Evolutionary conservation across 2,329 filamentous ascomycete species (phyloP), one percentile per base, ranked within the genome.

Genomic region (Stachybotrys chartarum): DNA sequence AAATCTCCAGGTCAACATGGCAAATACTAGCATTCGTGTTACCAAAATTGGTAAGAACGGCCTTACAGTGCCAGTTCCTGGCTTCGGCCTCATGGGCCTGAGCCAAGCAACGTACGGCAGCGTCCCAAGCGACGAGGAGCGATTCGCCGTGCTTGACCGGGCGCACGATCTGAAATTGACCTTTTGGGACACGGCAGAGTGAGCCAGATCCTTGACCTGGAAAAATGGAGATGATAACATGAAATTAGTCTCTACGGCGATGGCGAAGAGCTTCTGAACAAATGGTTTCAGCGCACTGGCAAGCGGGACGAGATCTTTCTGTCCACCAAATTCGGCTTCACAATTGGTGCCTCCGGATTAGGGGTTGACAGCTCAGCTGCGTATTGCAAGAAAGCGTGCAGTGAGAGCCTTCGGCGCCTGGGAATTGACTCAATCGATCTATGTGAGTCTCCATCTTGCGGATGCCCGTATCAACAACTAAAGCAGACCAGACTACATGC

Each of bases 21-120:
- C 35, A 3, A 42, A 42, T 14, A 3, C 14, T 14, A 42, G 8
- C 14, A 42, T 42, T 14, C 35, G 10, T 2, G 35, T 42, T 14
- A 14, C 14, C 35, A 42, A n/a, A n/a, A 47, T 83, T 6, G 79
- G 80, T 54, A 76, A 75, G 57, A 70, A 78, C 61, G 80, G 79
- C 30, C 79, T 77, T 0, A 58, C 72, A 30, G 73, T 84, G 30
- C 71, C 75, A 2, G 71, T 70, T 8, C 59, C 80, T 1, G 80
- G 80, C 6, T 75, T 80, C 24, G 80, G 81, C 11, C 66, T 75
- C 10, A 82, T 84, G 77, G 78, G 78, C 2, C 55, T 72, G 3
- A 59, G 54, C 18, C 35, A 42, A 10, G 46, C 30, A 3, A 54
- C 52, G 31, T 63, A 63, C 47, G 60, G 60, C n/a, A 35, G 55